Base-by-base conservation (phyloP, 169 alveolate species). In the Amoebophrya sp. region DNA sequence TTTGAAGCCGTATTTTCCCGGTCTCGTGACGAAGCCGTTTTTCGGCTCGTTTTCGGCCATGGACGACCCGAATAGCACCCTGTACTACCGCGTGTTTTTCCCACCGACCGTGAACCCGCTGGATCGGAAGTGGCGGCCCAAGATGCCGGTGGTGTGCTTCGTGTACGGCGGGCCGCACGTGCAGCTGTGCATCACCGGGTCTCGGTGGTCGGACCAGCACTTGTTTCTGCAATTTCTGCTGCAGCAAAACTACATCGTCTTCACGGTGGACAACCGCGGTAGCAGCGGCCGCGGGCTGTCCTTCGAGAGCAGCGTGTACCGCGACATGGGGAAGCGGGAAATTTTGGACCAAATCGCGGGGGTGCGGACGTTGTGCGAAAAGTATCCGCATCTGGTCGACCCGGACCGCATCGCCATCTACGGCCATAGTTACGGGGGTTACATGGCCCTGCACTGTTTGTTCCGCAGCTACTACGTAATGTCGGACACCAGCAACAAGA, bases 131-230 rank as follows among this genome's bases (percentile, higher is more conserved):
- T 25, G 1, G 83, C 83, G 12, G 35, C 83, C 83, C 18, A n/a
- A n/a, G n/a, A n/a, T n/a, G n/a, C n/a, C n/a, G n/a, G 83, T 66
- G 35, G 83, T 66, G 12, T 0, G 7, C 38, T 66, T 66, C 35
- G 83, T 66, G 83, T 66, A 66, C 35, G 83, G 83, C 35, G 83
- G 83, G 7, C 83, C 83, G 83, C 83, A 66, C 83, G 83, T 66
- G 83, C 83, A 66, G 83, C 83, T 66, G 29, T 66, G 83, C 35
- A n/a, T 66, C 83, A 66, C 83, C 10, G 83, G 83, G 32, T 25
- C 83, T 7, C 83, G 83, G 35, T 66, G 83, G 83, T 7, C 32
- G 7, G 83, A 66, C 83, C 83, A 66, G 35, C 83, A 66, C 35
- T 25, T 66, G 29, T 66, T 66, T 25, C 12, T 66, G 35, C 83